Conservation (phyloP, 2,329 filamentous ascomycete species). For the Purpureocillium lavendulum region DNA sequence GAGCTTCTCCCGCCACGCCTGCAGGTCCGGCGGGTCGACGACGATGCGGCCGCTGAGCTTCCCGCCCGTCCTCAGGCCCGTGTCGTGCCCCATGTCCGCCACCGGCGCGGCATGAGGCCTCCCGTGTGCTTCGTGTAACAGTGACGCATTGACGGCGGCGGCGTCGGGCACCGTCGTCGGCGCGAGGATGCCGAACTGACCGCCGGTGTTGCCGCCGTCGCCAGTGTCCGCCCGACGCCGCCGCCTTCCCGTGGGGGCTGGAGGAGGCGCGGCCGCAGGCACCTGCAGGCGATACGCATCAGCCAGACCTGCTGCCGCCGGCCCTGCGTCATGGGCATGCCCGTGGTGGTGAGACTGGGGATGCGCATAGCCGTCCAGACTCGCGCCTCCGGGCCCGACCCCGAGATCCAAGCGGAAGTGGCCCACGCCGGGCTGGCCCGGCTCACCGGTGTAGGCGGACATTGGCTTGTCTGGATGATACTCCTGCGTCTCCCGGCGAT, state of each 20-base stretch:
- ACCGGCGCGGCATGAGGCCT: background rate
- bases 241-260: too few species aligned
- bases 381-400: background rate
- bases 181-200: constrained; percentile 39
- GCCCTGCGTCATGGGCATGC: too few species aligned
- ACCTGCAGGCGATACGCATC: background rate
- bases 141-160: background rate
- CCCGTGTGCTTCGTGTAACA: background rate
- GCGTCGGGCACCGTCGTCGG: constrained; percentile 16
- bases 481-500: too few species aligned
- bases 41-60: constrained; percentile 50
- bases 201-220: constrained; percentile 5
- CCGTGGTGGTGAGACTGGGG: too few species aligned
- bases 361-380: background rate
- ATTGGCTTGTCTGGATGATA: too few species aligned
- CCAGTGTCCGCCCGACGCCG: background rate
- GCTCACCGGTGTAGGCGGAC: too few species aligned
- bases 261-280: too few species aligned
- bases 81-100: background rate
- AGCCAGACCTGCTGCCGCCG: background rate
- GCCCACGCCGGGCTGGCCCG: constrained; percentile 6
- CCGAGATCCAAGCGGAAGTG: constrained; percentile 6
- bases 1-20: constrained; percentile 61
- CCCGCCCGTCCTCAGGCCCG: constrained; percentile 29
- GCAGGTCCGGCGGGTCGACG: constrained; percentile 57